Percentiles rank a stretch among this genome's conserved stretches.
phyloP scores from a whole-genome alignment of 176 grass and related monocot genomes.

The Phoenix dactylifera region DNA sequence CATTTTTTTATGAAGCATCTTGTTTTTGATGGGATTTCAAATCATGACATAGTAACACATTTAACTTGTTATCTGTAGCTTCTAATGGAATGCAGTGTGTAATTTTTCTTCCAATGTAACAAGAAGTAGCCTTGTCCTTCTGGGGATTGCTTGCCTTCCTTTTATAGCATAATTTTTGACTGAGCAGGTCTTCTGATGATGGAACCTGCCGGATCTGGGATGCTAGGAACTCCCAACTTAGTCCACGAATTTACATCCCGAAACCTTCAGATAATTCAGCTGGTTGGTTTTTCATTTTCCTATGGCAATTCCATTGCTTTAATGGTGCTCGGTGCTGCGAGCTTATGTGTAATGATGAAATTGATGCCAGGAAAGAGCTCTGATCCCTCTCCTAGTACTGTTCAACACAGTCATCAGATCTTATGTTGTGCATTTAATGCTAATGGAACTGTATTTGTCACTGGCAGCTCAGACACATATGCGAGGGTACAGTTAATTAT shows the following conservation, averaged over 20 bases:
- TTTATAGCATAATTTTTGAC: constrained; percentile 27
- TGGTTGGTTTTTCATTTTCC: constrained; percentile 46
- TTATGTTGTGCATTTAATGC: constrained; percentile 96
- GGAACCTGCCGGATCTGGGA: constrained; percentile 99
- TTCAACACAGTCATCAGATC: constrained; percentile 67
- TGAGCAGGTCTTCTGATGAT: constrained; percentile 89
- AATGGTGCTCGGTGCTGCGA: constrained; percentile 2
- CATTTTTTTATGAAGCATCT: too few relatives aligned
- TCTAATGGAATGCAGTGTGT: too few relatives aligned
- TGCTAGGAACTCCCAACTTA: constrained; percentile 62
- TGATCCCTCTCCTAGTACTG: constrained; percentile 66
- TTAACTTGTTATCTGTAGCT: too few relatives aligned
- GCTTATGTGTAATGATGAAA: not conserved
- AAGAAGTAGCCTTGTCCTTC: too few relatives aligned
- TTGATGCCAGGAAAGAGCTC: constrained; percentile 58
- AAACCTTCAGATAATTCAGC: constrained; percentile 69
- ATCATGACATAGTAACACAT: too few relatives aligned
- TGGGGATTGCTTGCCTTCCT: not conserved
- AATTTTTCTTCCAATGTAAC: too few relatives aligned
- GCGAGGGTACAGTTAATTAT: constrained; percentile 50
- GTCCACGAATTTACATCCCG: constrained; percentile 69
- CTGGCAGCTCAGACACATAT: constrained; percentile 91
- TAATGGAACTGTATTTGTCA: constrained; percentile 97
- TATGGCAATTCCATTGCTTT: not conserved
- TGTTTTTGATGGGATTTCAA: too few relatives aligned